phyloP scores from a whole-genome alignment of 2,329 filamentous ascomycete genomes.

The Talaromyces sp. region DNA sequence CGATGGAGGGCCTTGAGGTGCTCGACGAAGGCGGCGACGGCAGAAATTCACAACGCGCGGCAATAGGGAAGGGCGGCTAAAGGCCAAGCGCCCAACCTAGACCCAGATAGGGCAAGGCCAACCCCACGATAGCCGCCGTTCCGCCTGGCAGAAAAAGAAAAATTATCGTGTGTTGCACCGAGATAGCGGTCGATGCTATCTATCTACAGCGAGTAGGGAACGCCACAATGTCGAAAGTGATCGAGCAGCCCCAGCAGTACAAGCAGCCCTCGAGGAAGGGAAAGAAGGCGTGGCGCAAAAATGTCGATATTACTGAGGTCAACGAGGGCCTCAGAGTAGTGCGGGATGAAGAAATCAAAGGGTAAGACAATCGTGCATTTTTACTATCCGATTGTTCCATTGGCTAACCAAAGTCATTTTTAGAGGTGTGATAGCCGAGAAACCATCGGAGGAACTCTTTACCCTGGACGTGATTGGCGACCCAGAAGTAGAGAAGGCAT shows the following conservation, averaged over 20 bases:
- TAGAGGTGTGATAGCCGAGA: slow-evolving; percentile 82
- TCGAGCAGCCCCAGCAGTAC: slow-evolving; percentile 66
- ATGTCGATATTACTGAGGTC: slow-evolving; percentile 87
- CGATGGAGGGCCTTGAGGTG: neutral
- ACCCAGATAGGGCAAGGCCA: neutral
- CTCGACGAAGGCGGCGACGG: neutral
- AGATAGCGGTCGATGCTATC: slow-evolving; percentile 1
- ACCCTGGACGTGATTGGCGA: slow-evolving; percentile 72
- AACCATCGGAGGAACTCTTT: slow-evolving; percentile 78
- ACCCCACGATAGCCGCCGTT: slow-evolving; percentile 7
- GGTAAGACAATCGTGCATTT: slow-evolving; percentile 48
- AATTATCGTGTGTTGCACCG: slow-evolving; percentile 5
- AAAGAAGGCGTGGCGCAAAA: slow-evolving; percentile 98
- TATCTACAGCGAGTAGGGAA: neutral
- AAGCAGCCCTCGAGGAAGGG: slow-evolving; percentile 92
- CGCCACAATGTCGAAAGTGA: slow-evolving; percentile 9
- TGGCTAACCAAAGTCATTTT: slow-evolving; percentile 12
- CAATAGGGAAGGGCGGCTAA: neutral
- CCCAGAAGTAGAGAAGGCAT: slow-evolving; percentile 57
- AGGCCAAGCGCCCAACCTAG: neutral
- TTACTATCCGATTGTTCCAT: neutral
- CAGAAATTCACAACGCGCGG: slow-evolving; percentile 1
- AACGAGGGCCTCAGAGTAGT: slow-evolving; percentile 75
- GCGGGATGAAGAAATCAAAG: slow-evolving; percentile 85
- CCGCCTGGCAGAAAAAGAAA: slow-evolving; percentile 10